Evolutionary conservation across 1,139 yeast genomes (phyloP), one percentile per base, ranked within the genome.

Genomic region (Saccharomycopsis crataegensis): DNA sequence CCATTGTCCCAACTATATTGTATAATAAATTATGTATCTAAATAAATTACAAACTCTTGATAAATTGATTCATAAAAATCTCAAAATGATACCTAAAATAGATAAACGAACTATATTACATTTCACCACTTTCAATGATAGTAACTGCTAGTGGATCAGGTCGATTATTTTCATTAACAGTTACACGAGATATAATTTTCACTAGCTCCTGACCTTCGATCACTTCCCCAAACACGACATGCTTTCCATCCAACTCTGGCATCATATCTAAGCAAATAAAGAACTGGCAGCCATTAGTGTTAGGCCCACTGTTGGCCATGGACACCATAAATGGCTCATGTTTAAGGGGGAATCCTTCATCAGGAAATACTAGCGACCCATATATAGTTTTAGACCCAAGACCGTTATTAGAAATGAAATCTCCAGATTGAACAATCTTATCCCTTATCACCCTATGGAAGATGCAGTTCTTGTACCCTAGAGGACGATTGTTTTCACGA

Each of bases 301-400:
- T 89, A 74, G 96, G 96, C 71, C 98, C 98, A 66, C 98, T 96
- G 70, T 93, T 91, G 73, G 98, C 99, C 99, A 91, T 93, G 65
- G 96, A 88, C 71, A 91, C 81, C 67, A 90, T 80, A 77, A 96
- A 96, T 74, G 78, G 84, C 76, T 78, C 80, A 83, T 91, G 98
- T 70, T 70, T 84, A 80, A 77, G 80, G 73, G 70, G 60, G 72
- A 91, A 91, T 8, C 91, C 91, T 82, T 91, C 98, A 70, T 93
- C 98, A 60, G 94, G 83, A 75, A 93, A 93, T 17, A 11, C 36
- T 11, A 40, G 14, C 8, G 52, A 31, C 17, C 37, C 52, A 31
- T 32, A 43, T 8, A 51, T 42, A 1, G 43, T 34, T 37, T 41
- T 50, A 6, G 51, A 46, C 11, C 56, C 56, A 9, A 46, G 43